These are phyloP conservation scores for Harringtonia aguacate DNA, from an alignment of 2,329 filamentous ascomycete species.

Conservation along the genomic window DNA sequence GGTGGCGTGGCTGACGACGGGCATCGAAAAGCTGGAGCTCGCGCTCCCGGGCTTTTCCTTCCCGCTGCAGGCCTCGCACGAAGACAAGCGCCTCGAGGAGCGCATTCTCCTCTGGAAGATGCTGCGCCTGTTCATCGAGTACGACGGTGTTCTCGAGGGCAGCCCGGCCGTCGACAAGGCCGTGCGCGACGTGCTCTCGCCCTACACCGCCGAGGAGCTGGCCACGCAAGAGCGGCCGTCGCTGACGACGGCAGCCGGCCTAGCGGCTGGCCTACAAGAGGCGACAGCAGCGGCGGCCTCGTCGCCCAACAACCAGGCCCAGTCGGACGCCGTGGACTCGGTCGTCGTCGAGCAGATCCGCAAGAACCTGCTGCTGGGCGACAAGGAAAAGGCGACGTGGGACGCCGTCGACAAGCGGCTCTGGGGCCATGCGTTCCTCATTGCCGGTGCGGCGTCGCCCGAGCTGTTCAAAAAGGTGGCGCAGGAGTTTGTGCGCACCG, in stretches of 20 bases:
- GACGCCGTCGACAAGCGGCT: conserved; percentile 82
- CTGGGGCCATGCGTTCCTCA: conserved; percentile 93
- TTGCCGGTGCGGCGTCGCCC: conserved; percentile 67
- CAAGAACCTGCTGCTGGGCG: conserved; percentile 62
- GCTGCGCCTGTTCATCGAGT: conserved; percentile 68
- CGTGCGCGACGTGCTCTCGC: conserved; percentile 56
- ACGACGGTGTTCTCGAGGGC: conserved; percentile 75
- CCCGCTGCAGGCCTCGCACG: conserved; percentile 40
- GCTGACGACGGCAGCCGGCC: conserved; percentile 10
- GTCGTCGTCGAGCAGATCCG: conserved; percentile 62
- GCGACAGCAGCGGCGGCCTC: conserved; percentile 13
- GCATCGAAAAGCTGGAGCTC: conserved; percentile 64
- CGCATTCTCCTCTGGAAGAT: conserved; percentile 82
- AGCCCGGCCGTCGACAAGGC: conserved; percentile 60
- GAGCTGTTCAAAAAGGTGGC: conserved; percentile 87
- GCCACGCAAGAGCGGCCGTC: conserved; percentile 2
- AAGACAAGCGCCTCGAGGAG: conserved; percentile 66
- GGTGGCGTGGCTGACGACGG: conserved; percentile 64
- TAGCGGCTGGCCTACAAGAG: conserved; percentile 6
- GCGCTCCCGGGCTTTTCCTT: conserved; percentile 37
- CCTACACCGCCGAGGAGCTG: conserved; percentile 10
- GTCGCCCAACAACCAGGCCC: too few relatives aligned
- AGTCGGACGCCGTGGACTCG: conserved; percentile 55
- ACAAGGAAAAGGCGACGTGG: conserved; percentile 89
- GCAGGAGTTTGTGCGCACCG: conserved; percentile 90